Percentiles rank a stretch among this genome's conserved stretches.
These are phyloP conservation scores for Blastomyces parvus DNA, from an alignment of 2,329 filamentous ascomycete species.

Conservation along the genomic window DNA sequence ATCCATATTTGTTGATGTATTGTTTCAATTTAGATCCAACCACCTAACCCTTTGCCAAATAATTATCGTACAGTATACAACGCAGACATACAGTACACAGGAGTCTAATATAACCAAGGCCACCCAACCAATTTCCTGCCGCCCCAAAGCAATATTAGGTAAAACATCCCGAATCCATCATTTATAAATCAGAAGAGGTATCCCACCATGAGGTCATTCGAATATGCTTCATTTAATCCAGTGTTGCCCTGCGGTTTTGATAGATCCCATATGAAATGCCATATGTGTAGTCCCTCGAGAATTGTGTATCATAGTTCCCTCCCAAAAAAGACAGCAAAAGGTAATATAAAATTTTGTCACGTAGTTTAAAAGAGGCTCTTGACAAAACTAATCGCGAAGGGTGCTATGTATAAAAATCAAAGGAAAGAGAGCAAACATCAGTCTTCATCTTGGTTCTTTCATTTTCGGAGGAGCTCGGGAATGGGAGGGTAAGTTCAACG, in stretches of 20 bases:
- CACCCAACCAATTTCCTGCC: neutral
- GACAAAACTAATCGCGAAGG: constrained; percentile 42
- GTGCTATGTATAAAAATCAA: constrained; percentile 26
- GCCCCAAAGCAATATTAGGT: neutral
- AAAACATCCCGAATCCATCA: neutral
- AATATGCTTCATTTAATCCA: neutral
- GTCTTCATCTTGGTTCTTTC: too few species aligned
- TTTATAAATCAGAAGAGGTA: neutral
- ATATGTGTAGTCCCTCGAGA: neutral
- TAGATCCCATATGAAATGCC: neutral
- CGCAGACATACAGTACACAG: neutral
- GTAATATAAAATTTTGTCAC: neutral
- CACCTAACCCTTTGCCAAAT: neutral
- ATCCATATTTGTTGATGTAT: constrained; percentile 5
- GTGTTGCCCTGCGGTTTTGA: too few species aligned
- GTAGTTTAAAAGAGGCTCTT: constrained; percentile 37
- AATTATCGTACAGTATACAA: neutral
- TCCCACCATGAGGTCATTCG: neutral
- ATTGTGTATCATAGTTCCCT: neutral
- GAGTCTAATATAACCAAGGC: neutral
- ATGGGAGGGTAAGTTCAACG: constrained; percentile 20
- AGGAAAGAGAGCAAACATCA: neutral
- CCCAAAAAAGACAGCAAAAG: neutral
- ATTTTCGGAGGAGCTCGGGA: neutral
- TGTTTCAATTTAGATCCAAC: neutral